Percentiles rank a stretch among this genome's conserved stretches.
Evolutionary conservation across 1,284 basidiomycete species (phyloP).

Genomic region (Sanghuangporus baumii): DNA sequence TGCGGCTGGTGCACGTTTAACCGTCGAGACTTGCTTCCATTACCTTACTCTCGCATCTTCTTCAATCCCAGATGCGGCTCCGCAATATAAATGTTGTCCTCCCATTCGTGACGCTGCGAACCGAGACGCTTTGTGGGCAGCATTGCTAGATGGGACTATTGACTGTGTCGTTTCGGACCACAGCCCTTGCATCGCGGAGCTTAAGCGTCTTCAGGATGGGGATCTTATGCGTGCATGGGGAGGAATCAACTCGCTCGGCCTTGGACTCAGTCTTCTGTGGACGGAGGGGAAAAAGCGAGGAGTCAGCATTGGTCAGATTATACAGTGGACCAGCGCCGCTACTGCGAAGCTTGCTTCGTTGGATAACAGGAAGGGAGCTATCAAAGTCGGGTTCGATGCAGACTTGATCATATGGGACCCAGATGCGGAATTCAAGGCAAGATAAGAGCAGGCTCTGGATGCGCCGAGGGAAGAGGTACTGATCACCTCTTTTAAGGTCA

Average conservation of each 20-base stretch:
- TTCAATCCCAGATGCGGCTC: constrained; percentile 60
- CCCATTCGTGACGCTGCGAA: constrained; percentile 77
- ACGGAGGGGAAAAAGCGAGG: constrained; percentile 66
- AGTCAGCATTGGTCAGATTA: constrained; percentile 53
- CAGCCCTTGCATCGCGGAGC: constrained; percentile 77
- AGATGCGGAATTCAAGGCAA: constrained; percentile 58
- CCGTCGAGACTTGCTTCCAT: constrained; percentile 94
- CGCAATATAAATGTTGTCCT: constrained; percentile 94
- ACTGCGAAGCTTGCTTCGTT: constrained; percentile 80
- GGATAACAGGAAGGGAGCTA: constrained; percentile 59
- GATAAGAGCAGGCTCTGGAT: constrained; percentile 6
- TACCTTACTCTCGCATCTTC: constrained; percentile 70
- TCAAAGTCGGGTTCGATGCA: constrained; percentile 72
- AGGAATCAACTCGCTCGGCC: constrained; percentile 82
- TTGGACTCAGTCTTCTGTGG: constrained; percentile 83
- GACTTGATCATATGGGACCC: constrained; percentile 86
- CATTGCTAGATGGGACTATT: constrained; percentile 73
- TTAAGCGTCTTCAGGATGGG: constrained; percentile 77
- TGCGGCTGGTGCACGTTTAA: constrained; percentile 58
- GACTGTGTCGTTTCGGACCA: constrained; percentile 93
- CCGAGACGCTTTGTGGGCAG: constrained; percentile 73
- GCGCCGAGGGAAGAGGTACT: neutral
- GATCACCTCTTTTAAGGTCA: constrained; percentile 44
- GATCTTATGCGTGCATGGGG: constrained; percentile 91
- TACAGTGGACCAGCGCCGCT: constrained; percentile 67